phyloP scores from a whole-genome alignment of 352 stramenopile species.

The Globisporangium uncinulatum region DNA sequence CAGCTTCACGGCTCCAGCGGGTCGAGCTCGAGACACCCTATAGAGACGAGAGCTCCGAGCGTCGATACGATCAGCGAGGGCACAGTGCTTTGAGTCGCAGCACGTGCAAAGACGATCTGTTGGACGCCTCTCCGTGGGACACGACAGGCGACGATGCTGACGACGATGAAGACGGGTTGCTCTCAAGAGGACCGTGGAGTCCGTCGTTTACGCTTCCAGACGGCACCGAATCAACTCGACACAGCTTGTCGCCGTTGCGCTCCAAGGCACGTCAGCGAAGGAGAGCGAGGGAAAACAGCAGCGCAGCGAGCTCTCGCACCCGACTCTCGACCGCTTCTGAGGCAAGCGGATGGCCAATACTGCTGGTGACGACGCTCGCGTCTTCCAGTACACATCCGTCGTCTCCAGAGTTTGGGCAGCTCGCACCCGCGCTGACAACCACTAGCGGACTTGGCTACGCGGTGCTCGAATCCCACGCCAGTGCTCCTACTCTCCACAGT shows the following conservation, averaged over 20 bases:
- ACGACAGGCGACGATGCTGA: conserved; percentile 5
- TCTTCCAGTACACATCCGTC: neutral
- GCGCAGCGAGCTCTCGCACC: neutral
- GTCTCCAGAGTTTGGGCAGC: neutral
- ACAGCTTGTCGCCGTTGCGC: neutral
- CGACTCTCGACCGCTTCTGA: neutral
- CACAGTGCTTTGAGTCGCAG: neutral
- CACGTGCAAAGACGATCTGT: neutral
- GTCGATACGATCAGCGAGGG: neutral
- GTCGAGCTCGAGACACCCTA: neutral
- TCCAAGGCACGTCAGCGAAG: neutral
- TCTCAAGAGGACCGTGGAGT: neutral
- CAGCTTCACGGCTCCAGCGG: neutral
- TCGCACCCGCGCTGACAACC: neutral
- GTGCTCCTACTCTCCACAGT: neutral
- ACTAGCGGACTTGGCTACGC: neutral
- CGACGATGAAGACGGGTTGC: neutral
- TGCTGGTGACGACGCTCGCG: conserved; percentile 3
- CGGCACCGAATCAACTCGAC: neutral
- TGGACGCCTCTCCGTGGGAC: conserved; percentile 5
- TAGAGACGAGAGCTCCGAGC: neutral
- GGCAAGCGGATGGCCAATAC: neutral
- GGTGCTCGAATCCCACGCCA: neutral
- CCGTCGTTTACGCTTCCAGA: neutral
- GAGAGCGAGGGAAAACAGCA: neutral